phyloP scores from a whole-genome alignment of 202 grass and related monocot species.

The Schoenoplectus tabernaemontani region DNA sequence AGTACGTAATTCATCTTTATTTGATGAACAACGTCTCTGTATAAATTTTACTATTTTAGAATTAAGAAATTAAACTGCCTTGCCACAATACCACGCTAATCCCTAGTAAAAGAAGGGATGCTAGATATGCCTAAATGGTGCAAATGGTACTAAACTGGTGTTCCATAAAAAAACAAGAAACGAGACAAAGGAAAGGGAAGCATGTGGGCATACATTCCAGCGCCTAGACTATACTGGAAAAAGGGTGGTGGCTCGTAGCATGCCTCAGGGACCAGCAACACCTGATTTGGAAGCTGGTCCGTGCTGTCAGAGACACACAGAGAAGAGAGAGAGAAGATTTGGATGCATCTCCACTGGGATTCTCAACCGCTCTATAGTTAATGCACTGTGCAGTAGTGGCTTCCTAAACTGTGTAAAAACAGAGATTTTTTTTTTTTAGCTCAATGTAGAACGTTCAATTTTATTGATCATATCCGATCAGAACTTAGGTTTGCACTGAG shows the following conservation, averaged over 20 bases:
- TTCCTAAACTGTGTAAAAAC: not conserved
- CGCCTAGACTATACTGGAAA: slow-evolving; percentile 24
- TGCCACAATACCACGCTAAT: not conserved
- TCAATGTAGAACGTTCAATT: not conserved
- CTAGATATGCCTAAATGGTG: not conserved
- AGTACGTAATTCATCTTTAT: not conserved
- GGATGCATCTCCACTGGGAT: slow-evolving; percentile 26
- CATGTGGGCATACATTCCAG: slow-evolving; percentile 21
- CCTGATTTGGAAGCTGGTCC: slow-evolving; percentile 18
- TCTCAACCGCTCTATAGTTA: slow-evolving; percentile 24
- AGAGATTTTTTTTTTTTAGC: not conserved
- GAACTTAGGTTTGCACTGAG: not conserved
- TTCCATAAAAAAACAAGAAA: not conserved
- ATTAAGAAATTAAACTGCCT: not conserved
- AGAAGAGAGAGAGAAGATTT: slow-evolving; percentile 15
- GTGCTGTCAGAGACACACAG: slow-evolving; percentile 16
- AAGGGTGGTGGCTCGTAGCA: not conserved
- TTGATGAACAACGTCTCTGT: not conserved
- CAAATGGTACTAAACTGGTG: not conserved
- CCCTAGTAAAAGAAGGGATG: not conserved
- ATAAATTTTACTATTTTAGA: not conserved
- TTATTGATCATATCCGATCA: not conserved
- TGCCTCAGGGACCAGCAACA: slow-evolving; percentile 1
- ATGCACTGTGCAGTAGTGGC: not conserved
- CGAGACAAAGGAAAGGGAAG: not conserved